phyloP scores from a whole-genome alignment of 2,329 filamentous ascomycete genomes.

The Ceratocystis huliohia region DNA sequence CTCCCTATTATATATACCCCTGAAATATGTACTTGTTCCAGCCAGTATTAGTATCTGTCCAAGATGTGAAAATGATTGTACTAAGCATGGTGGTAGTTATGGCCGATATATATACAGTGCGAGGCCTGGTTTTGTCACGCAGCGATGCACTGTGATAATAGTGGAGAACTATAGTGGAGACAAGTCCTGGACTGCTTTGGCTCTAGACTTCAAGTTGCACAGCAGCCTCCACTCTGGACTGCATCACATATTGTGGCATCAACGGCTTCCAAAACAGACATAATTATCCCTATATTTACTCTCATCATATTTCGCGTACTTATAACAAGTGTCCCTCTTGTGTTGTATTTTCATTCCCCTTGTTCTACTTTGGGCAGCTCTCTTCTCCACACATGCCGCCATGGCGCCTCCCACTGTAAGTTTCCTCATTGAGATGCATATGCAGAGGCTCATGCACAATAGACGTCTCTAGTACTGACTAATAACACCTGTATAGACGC shows the following conservation, averaged over 20 bases:
- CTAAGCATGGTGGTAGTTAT: no score
- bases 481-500: background rate
- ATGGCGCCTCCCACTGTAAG: background rate
- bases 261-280: background rate
- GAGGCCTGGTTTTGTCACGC: background rate
- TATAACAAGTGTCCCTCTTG: background rate
- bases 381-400: background rate
- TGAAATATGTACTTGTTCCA: background rate
- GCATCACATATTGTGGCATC: background rate
- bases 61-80: no score
- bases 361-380: background rate
- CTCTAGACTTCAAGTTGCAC: background rate
- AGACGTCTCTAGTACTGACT: no score
- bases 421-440: background rate
- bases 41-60: no score
- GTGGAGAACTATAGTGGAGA: background rate
- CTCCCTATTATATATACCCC: background rate
- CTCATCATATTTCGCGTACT: background rate
- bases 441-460: no score
- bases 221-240: background rate
- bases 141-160: background rate
- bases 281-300: background rate
- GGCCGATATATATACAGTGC: background rate
- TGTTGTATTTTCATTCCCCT: background rate
- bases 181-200: background rate